Conservation (phyloP, 2,329 filamentous ascomycete species). For the Fusarium siculi region DNA sequence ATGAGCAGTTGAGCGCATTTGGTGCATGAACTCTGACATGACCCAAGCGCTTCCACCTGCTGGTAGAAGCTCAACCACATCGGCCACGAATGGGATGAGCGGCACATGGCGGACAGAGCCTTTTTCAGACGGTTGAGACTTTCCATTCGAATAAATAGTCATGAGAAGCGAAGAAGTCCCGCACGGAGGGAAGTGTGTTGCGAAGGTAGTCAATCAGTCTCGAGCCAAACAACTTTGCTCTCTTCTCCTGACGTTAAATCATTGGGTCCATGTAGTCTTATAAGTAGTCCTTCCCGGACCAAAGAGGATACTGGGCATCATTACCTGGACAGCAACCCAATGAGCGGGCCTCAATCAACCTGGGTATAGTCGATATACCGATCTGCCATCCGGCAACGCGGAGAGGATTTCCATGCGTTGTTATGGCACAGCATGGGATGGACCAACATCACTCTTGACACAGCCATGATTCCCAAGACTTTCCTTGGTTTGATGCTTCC, state of each 20-base stretch:
- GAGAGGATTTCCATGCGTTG: not conserved
- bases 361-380: not conserved
- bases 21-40: conserved; percentile 37
- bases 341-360: conserved; percentile 21
- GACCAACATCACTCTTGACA: not conserved
- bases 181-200: not conserved
- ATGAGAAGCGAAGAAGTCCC: conserved; percentile 31
- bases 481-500: conserved; percentile 7
- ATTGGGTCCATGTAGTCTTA: conserved; percentile 6
- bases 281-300: not conserved
- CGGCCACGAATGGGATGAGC: conserved; percentile 13
- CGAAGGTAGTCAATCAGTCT: not conserved
- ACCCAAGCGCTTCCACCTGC: conserved; percentile 37
- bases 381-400: not conserved
- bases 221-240: not conserved
- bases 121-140: conserved; percentile 6
- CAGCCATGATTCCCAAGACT: not conserved
- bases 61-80: conserved; percentile 37
- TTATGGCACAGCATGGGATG: not conserved
- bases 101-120: conserved; percentile 21
- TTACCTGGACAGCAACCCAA: not conserved
- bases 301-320: not conserved
- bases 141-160: conserved; percentile 13
- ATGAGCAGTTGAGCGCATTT: conserved; percentile 18
- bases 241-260: not conserved